These are phyloP conservation scores for Thelonectria blattea DNA, from an alignment of 2,329 filamentous ascomycete genomes.

Conservation along the genomic window DNA sequence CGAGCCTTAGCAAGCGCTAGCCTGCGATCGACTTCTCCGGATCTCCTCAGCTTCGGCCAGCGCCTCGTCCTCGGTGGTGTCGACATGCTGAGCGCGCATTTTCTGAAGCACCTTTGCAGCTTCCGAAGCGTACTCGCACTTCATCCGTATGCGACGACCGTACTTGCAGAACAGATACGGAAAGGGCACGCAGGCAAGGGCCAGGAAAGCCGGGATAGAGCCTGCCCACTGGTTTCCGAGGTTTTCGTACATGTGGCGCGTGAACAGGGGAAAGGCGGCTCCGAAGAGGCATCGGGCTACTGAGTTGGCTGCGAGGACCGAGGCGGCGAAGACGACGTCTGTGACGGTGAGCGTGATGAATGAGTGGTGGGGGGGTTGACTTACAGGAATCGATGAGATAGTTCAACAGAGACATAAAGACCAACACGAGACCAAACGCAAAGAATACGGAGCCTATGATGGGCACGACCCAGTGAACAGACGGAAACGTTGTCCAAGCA, in stretches of 20 bases:
- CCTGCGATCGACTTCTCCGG: neutral
- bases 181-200: conserved; percentile 1
- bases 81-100: neutral
- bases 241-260: conserved; percentile 7
- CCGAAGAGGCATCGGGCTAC: conserved; percentile 11
- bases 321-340: conserved; percentile 11
- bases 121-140: conserved; percentile 5
- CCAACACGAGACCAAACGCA: conserved; percentile 1
- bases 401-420: neutral
- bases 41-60: neutral
- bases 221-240: conserved; percentile 11
- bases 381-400: conserved; percentile 10
- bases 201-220: conserved; percentile 11
- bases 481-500: conserved; percentile 3
- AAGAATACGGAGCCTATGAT: conserved; percentile 6
- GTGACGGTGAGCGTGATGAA: neutral
- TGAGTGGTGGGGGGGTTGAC: neutral
- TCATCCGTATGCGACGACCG: neutral
- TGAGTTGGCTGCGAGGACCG: conserved; percentile 10
- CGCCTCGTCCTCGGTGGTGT: neutral
- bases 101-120: neutral
- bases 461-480: conserved; percentile 5
- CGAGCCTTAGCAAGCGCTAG: neutral
- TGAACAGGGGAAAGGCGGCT: conserved; percentile 8
- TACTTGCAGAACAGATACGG: conserved; percentile 7